Base-by-base conservation (phyloP, 2,329 filamentous ascomycete species). In the Alternaria novae-zelandiae region DNA sequence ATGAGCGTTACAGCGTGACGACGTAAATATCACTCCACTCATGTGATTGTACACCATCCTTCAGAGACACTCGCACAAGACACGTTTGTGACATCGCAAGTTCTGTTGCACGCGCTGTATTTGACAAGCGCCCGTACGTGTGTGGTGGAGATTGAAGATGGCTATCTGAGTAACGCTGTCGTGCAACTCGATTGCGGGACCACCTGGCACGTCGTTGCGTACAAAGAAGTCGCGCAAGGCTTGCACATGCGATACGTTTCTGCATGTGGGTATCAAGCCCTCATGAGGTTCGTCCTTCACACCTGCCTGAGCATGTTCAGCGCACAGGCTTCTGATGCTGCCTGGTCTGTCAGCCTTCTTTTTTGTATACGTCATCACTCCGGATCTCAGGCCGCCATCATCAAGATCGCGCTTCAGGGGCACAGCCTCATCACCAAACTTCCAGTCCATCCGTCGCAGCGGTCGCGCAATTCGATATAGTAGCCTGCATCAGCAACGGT, bases 401-500 rank as follows among this genome's bases (percentile, higher is more conserved):
- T 17, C 28, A 28, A 28, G 15, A 17, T 54, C 32, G 51, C 49
- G 28, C 28, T 32, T 26, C 32, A 47, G 32, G n/a, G 12, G 36
- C 21, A 21, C 54, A 62, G 44, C 41, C 41, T 58, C 23, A 30
- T 28, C 44, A 45, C 20, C 26, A 44, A 12, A 41, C 47, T 36
- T n/a, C 25, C 26, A 23, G 36, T 11, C 28, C 13, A 28, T 20
- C 32, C 41, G 9, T 21, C 12, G 9, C 17, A 49, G 26, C 46
- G 25, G 17, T 53, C n/a, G 28, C 20, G 15, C 26, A n/a, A 43
- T 28, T 46, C 44, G 17, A 43, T 12, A 41, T 46, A 32, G 17
- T 28, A 25, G 25, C n/a, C 6, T 51, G 12, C 41, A 32, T 59
- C 57, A 63, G 58, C 58, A 56, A 49, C 43, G 59, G 58, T 30